Base-by-base conservation (phyloP, 208 protist species). In the Acanthamoeba sp. region DNA sequence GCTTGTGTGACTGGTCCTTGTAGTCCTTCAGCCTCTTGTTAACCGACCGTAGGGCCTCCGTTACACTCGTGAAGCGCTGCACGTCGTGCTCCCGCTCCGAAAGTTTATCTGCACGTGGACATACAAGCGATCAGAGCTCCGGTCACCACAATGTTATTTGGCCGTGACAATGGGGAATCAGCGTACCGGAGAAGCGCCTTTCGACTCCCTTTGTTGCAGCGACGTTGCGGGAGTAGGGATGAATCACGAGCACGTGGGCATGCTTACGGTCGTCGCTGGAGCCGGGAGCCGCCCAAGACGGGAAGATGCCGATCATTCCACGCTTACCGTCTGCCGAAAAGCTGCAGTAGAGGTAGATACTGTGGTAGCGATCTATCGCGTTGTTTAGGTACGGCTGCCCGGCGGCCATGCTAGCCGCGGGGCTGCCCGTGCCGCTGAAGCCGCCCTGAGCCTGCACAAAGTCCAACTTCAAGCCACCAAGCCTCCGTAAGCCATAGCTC, bases 281-380 rank as follows among this genome's bases (percentile, higher is more conserved):
- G 40, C 80, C 87, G 9, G 87, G 38, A 20, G 55, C 3, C 3
- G 87, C 87, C 87, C 87, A 92, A 14, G 87, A 92, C 22, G 87
- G 87, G 87, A 92, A 92, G 87, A 92, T 71, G 36, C 87, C 87
- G 16, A 92, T 92, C 36, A 92, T 94, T 4, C 90, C 90, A 16
- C 90, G 64, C 34, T 91, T 66, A 10, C 69, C 64, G 57, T 94
- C 90, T 29, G 18, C 29, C 27, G 90, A 40, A n/a, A 94, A 94
- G 71, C 90, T 94, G 90, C 55, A 66, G 90, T 94, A 94, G 45
- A 94, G 36, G 66, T 85, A 94, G 34, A 94, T 57, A 14, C 4
- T 85, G 34, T 66, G 64, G 45, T 94, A 94, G 27, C 90, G 90
- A n/a, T 94, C 90, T 6, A 42, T 29, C 32, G 7, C 7, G 45